Percentiles rank a stretch among this genome's conserved stretches.
Evolutionary conservation across 805 yeast species (phyloP).

Genomic region (Wickerhamiella azyma): DNA sequence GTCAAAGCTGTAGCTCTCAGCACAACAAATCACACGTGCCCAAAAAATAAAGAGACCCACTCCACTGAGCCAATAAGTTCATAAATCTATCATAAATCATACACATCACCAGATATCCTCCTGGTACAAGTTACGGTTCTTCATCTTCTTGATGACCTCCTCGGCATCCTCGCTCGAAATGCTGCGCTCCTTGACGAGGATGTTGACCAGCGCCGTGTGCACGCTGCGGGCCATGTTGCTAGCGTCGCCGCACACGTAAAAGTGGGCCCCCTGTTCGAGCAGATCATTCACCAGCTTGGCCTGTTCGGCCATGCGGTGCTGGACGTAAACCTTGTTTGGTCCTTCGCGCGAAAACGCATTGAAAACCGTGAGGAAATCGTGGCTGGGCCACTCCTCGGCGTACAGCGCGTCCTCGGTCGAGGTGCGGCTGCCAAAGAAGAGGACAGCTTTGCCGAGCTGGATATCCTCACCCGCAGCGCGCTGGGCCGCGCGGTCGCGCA

Average conservation of each 20-base stretch:
- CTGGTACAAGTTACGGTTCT: slow-evolving; percentile 78
- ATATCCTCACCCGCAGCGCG: slow-evolving; percentile 24
- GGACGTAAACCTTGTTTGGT: slow-evolving; percentile 63
- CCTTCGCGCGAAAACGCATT: slow-evolving; percentile 81
- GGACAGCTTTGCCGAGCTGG: slow-evolving; percentile 54
- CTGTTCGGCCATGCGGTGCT: slow-evolving; percentile 47
- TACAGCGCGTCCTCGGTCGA: slow-evolving; percentile 71
- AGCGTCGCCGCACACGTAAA: slow-evolving; percentile 97
- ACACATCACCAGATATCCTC: slow-evolving; percentile 87
- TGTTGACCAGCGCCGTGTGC: slow-evolving; percentile 48
- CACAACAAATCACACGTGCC: too few species aligned
- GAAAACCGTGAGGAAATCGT: slow-evolving; percentile 35
- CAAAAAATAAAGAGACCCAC: not conserved
- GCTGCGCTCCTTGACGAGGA: slow-evolving; percentile 50
- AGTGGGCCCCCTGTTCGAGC: slow-evolving; percentile 57
- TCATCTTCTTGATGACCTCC: slow-evolving; percentile 63
- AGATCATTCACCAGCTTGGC: slow-evolving; percentile 39
- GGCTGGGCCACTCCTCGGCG: slow-evolving; percentile 70
- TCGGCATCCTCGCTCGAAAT: slow-evolving; percentile 54
- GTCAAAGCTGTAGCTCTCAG: too few species aligned
- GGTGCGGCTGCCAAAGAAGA: slow-evolving; percentile 82
- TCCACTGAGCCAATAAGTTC: not conserved
- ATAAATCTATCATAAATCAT: not conserved
- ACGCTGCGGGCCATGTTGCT: slow-evolving; percentile 92
- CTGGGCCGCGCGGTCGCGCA: slow-evolving; percentile 67